These are phyloP conservation scores for Apiosordaria backusii DNA, from an alignment of 495 filamentous ascomycete species.

Conservation along the genomic window DNA sequence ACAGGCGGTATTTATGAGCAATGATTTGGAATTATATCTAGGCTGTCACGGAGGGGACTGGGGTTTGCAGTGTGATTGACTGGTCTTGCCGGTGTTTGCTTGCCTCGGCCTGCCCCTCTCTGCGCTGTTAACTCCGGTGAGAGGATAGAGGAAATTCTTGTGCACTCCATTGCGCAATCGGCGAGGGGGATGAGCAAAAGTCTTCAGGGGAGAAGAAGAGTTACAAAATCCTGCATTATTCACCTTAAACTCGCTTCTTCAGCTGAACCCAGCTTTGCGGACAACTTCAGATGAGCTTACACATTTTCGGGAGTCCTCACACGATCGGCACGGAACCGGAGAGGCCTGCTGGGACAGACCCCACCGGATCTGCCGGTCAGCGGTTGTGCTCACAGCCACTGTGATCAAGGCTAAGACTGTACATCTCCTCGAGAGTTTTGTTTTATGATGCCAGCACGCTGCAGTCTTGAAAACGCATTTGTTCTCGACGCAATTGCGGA, in stretches of 20 bases:
- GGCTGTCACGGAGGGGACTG: background rate
- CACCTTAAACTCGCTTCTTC: too few species aligned
- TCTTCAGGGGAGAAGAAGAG: background rate
- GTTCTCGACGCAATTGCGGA: too few species aligned
- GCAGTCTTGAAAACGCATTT: too few species aligned
- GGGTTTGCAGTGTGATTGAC: background rate
- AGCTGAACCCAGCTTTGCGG: background rate
- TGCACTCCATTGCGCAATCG: slow-evolving; percentile 12
- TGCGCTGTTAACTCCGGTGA: background rate
- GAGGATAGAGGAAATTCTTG: background rate
- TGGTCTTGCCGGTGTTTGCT: background rate
- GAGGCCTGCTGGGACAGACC: background rate
- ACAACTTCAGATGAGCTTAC: background rate
- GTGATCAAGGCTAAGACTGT: too few species aligned
- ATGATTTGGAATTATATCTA: background rate
- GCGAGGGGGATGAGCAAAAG: background rate
- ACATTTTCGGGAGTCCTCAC: background rate
- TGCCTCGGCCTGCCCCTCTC: background rate
- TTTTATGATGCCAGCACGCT: too few species aligned
- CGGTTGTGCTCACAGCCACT: background rate
- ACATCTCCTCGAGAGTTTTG: too few species aligned
- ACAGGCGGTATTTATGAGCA: background rate
- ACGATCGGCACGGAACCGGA: background rate
- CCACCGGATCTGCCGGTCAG: background rate
- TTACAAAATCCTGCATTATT: too few species aligned